Base-by-base conservation (phyloP, 495 filamentous ascomycete genomes). In the Trichoderma erinaceum region DNA sequence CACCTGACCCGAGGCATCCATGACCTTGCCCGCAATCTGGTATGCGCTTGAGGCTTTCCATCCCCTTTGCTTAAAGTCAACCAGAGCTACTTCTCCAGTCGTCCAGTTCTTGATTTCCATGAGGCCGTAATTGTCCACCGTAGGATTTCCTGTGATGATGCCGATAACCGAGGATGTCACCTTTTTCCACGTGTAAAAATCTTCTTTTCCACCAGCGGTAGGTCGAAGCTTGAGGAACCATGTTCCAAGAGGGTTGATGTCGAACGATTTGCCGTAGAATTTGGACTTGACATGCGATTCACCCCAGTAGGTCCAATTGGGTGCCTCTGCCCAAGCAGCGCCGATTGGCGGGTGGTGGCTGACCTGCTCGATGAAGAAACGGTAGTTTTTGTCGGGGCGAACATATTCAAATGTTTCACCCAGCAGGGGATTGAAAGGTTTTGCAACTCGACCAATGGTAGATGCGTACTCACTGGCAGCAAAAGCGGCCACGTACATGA, bases 101-200 rank as follows among this genome's bases (percentile, higher is more conserved):
- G 89, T 96, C 87, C 89, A 92, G 78, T 99, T 99, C 78, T 91
- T 95, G 79, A 99, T 89, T 76, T 97, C 93, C 91, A 98, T 97
- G 4, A 90, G 84, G 41, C 95, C 95, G 74, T 98, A 98, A 76
- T 99, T 97, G 79, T 99, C 96, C n/a, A 99, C 93, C 0, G 91
- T 92, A 7, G 95, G 95, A 68, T 90, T 94, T 29, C 96, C 96
- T 0, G 93, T 98, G 72, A 99, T 97, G 76, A 99, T 99, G 68
- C 95, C 95, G 38, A 98, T 87, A 3, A 99, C 95, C n/a, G 92
- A 95, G 16, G 93, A 96, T 4, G 92, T 98, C 50, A 97, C 93
- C 77, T 99, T 99, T 80, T 97, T 98, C 95, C 95, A 99, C 2
- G 93, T 97, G 78, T 96, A 98, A 6, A 97, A 81, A 71, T 99